Conservation (phyloP, 495 filamentous ascomycete genomes). For the Acidomyces sp. region DNA sequence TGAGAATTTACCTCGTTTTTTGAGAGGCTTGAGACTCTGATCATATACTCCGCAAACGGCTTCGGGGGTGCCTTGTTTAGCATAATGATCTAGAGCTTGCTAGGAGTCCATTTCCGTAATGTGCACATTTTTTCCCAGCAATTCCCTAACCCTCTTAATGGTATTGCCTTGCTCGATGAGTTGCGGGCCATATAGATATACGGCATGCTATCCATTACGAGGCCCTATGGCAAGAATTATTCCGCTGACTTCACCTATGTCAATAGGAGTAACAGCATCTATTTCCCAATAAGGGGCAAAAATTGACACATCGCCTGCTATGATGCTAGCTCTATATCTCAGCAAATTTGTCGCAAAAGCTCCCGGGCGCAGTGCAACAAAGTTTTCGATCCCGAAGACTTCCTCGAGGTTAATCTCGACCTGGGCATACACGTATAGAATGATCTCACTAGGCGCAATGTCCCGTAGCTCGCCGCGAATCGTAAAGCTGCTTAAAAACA, state of each 20-base stretch:
- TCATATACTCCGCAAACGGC: constrained; percentile 20
- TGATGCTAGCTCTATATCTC: constrained; percentile 2
- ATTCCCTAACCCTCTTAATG: constrained; percentile 14
- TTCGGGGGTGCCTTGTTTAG: constrained; percentile 13
- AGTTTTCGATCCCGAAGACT: constrained; percentile 4
- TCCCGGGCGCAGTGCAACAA: constrained; percentile 12
- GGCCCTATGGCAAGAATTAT: constrained; percentile 20
- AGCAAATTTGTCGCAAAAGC: constrained; percentile 14
- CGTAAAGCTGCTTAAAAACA: constrained; percentile 14
- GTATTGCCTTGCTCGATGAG: constrained; percentile 11
- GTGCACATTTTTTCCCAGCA: constrained; percentile 22
- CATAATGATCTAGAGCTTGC: constrained; percentile 13
- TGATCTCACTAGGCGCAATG: constrained; percentile 1
- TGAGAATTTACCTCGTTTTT: too few relatives aligned
- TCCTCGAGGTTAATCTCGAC: constrained; percentile 9
- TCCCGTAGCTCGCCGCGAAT: not conserved
- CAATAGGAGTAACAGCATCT: constrained; percentile 1
- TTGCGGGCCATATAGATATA: constrained; percentile 24
- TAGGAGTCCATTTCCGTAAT: constrained; percentile 15
- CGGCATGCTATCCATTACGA: constrained; percentile 12
- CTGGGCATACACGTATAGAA: constrained; percentile 13
- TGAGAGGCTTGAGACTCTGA: not conserved
- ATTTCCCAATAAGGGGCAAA: not conserved
- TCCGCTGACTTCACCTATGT: constrained; percentile 16
- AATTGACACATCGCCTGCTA: constrained; percentile 2